These are phyloP conservation scores for Xylaria curta DNA, from an alignment of 495 filamentous ascomycete species.

Conservation along the genomic window DNA sequence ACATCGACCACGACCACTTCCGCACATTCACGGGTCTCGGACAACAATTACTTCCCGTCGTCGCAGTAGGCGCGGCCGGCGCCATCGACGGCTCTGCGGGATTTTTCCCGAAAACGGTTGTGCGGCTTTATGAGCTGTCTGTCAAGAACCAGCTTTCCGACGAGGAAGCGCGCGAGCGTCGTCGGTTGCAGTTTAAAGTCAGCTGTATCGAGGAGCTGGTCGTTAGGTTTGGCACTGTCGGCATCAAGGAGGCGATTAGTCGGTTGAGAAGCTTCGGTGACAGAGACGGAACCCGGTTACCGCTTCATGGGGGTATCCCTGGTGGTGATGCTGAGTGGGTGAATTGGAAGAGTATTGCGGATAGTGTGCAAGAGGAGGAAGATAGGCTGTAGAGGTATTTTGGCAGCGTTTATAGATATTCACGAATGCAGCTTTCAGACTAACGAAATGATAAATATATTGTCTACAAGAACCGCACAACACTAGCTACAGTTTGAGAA, in stretches of 20 bases:
- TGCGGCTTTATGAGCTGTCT: conserved; percentile 58
- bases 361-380: conserved; percentile 36
- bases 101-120: conserved; percentile 66
- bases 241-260: conserved; percentile 67
- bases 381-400: conserved; percentile 21
- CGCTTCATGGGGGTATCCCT: conserved; percentile 56
- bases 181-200: conserved; percentile 62
- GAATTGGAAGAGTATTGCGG: conserved; percentile 33
- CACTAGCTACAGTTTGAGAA: not conserved
- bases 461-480: not conserved
- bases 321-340: conserved; percentile 48
- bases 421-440: not conserved
- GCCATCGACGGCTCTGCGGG: conserved; percentile 69
- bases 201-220: conserved; percentile 65
- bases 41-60: conserved; percentile 67
- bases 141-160: conserved; percentile 40
- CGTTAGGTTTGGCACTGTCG: conserved; percentile 60
- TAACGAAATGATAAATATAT: not conserved
- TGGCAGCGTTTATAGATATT: not conserved
- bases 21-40: conserved; percentile 68
- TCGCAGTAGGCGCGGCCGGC: conserved; percentile 64
- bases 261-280: conserved; percentile 61
- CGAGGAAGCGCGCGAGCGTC: conserved; percentile 46
- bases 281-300: conserved; percentile 61
- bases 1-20: conserved; percentile 59